These are phyloP conservation scores for Zanthoxylum bungeanum DNA, from an alignment of 345 rosid species.

Conservation along the genomic window DNA sequence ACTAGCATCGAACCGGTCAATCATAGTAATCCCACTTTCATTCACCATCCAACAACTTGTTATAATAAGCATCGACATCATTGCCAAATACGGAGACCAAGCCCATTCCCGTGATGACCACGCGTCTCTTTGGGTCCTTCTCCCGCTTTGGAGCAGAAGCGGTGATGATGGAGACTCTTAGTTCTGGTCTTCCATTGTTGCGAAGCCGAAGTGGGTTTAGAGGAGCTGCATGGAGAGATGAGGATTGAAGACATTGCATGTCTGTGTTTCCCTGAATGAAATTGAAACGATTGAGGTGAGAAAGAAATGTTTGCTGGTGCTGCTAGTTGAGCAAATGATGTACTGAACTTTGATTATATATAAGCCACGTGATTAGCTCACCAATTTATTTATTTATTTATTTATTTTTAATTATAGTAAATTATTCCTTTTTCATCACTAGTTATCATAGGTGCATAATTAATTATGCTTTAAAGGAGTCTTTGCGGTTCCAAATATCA, in stretches of 20 bases:
- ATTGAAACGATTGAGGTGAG: too few species aligned
- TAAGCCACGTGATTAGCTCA: too few species aligned
- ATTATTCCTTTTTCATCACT: too few species aligned
- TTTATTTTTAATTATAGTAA: too few species aligned
- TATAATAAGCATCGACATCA: constrained; percentile 82
- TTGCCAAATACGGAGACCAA: constrained; percentile 93
- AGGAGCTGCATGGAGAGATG: constrained; percentile 58
- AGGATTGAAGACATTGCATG: constrained; percentile 74
- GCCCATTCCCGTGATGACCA: constrained; percentile 95
- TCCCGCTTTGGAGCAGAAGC: constrained; percentile 89
- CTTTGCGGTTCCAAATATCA: too few species aligned
- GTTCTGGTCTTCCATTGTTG: constrained; percentile 28
- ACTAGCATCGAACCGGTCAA: constrained; percentile 94
- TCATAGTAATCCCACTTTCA: constrained; percentile 84
- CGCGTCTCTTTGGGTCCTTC: constrained; percentile 89
- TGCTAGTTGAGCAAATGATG: too few species aligned
- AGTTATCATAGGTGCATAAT: too few species aligned
- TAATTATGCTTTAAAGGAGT: too few species aligned
- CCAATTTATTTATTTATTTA: too few species aligned
- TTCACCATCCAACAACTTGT: constrained; percentile 79
- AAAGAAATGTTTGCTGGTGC: too few species aligned
- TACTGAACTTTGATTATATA: too few species aligned
- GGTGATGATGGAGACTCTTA: constrained; percentile 39
- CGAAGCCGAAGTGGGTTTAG: constrained; percentile 41
- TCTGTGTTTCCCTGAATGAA: too few species aligned